Evolutionary conservation across 2,329 filamentous ascomycete genomes (phyloP).

Genomic region (Monosporascus sp.): DNA sequence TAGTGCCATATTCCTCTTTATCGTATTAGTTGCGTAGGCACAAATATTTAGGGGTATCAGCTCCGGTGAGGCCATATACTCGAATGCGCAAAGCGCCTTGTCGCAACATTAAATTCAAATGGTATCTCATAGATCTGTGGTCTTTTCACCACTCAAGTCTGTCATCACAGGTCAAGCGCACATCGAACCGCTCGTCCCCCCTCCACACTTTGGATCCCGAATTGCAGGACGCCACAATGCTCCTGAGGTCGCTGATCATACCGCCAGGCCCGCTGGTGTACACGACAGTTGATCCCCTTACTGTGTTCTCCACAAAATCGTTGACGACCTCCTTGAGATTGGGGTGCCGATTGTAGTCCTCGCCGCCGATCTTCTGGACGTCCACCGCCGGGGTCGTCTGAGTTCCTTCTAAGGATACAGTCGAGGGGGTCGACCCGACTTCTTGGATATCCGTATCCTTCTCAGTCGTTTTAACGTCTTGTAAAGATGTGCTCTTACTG

Average conservation of each 20-base stretch:
- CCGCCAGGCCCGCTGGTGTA: conserved; percentile 56
- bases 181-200: conserved; percentile 51
- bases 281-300: conserved; percentile 47
- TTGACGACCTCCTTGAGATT: conserved; percentile 41
- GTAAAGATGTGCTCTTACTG: conserved; percentile 21
- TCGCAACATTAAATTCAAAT: background rate
- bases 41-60: no score
- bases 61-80: no score
- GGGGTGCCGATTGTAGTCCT: conserved; percentile 34
- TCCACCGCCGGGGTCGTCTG: conserved; percentile 24
- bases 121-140: background rate
- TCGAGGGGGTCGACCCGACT: conserved; percentile 15
- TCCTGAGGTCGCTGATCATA: conserved; percentile 55
- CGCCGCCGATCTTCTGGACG: conserved; percentile 24
- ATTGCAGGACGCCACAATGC: conserved; percentile 49
- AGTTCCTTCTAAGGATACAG: conserved; percentile 11
- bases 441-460: conserved; percentile 20
- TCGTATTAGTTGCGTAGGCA: no score
- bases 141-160: conserved; percentile 44
- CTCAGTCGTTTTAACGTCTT: conserved; percentile 20
- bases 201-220: conserved; percentile 49
- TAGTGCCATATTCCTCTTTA: no score
- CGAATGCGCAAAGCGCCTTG: no score
- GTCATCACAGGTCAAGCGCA: conserved; percentile 55
- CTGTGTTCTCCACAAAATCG: conserved; percentile 42